A percentile compares a stretch with the other conserved stretches of the same genome.
These are phyloP conservation scores for Brettanomyces custersianus DNA, from an alignment of 805 yeast species.

Conservation along the genomic window DNA sequence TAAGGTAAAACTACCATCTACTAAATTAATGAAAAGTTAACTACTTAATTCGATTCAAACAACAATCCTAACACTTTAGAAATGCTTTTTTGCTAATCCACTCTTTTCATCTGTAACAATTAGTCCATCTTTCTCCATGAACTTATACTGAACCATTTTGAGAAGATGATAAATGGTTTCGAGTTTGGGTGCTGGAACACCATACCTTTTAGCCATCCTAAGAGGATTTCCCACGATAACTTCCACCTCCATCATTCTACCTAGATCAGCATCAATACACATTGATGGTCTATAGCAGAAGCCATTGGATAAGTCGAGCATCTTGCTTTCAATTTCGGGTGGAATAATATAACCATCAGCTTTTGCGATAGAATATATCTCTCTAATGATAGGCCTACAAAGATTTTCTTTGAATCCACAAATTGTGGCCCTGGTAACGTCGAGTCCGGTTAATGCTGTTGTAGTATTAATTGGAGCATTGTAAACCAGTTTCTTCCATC, in stretches of 20 bases:
- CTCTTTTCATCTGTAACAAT: slow-evolving; percentile 21
- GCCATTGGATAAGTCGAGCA: slow-evolving; percentile 28
- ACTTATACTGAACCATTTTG: slow-evolving; percentile 48
- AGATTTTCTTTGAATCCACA: slow-evolving; percentile 17
- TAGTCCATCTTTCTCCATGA: slow-evolving; percentile 46
- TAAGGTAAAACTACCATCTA: too few relatives aligned
- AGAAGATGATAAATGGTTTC: slow-evolving; percentile 47
- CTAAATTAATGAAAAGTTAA: too few relatives aligned
- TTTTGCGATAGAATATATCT: slow-evolving; percentile 35
- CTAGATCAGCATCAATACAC: slow-evolving; percentile 32
- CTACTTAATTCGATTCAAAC: too few relatives aligned
- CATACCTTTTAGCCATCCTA: slow-evolving; percentile 29
- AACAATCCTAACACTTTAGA: too few relatives aligned
- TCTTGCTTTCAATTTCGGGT: slow-evolving; percentile 23
- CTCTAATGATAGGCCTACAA: slow-evolving; percentile 33
- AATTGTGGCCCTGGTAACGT: slow-evolving; percentile 25
- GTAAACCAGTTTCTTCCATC: slow-evolving; percentile 37
- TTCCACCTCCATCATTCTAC: slow-evolving; percentile 32
- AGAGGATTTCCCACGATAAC: slow-evolving; percentile 32
- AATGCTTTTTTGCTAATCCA: slow-evolving; percentile 1
- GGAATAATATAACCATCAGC: slow-evolving; percentile 35
- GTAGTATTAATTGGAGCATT: slow-evolving; percentile 36
- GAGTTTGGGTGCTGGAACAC: slow-evolving; percentile 46
- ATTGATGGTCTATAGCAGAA: slow-evolving; percentile 35
- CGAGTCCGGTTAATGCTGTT: slow-evolving; percentile 28